Evolutionary conservation across 495 filamentous ascomycete species (phyloP).

Genomic region (Lichenothelia convexa): DNA sequence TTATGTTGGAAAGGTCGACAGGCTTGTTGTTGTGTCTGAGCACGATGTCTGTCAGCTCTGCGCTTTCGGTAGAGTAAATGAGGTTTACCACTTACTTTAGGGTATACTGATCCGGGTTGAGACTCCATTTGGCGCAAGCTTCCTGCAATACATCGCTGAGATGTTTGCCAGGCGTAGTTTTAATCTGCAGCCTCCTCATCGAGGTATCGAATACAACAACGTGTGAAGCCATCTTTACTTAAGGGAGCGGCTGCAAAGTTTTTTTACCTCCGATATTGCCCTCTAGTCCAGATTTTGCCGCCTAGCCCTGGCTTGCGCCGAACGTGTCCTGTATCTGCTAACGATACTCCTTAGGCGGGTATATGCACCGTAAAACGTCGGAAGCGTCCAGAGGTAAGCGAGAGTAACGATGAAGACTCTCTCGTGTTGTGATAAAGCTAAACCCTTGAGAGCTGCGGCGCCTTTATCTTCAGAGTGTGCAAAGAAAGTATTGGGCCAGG

Average conservation of each 20-base stretch:
- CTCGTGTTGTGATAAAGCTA: slow-evolving; percentile 8
- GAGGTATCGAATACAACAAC: slow-evolving; percentile 72
- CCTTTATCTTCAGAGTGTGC: no score
- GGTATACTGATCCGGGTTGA: slow-evolving; percentile 53
- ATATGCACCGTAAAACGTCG: no score
- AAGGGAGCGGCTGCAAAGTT: no score
- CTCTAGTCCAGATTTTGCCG: no score
- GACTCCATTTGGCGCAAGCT: slow-evolving; percentile 61
- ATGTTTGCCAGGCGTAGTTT: slow-evolving; percentile 60
- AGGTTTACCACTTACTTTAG: slow-evolving; percentile 55
- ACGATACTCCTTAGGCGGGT: no score
- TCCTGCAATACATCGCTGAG: slow-evolving; percentile 71
- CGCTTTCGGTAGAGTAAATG: no score
- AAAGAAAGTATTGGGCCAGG: no score
- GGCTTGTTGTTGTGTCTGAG: slow-evolving; percentile 59
- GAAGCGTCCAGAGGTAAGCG: slow-evolving; percentile 2
- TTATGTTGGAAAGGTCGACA: slow-evolving; percentile 65
- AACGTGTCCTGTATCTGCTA: no score
- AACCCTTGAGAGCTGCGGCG: no score
- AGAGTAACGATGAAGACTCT: slow-evolving; percentile 10
- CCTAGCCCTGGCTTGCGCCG: no score
- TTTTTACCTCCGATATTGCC: no score
- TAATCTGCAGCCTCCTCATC: slow-evolving; percentile 54
- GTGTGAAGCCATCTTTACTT: slow-evolving; percentile 56
- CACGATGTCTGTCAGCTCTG: slow-evolving; percentile 6